A percentile compares a stretch with the other conserved stretches of the same genome.
Conservation (phyloP, 352 stramenopile genomes). For the Nothophytophthora sp. region DNA sequence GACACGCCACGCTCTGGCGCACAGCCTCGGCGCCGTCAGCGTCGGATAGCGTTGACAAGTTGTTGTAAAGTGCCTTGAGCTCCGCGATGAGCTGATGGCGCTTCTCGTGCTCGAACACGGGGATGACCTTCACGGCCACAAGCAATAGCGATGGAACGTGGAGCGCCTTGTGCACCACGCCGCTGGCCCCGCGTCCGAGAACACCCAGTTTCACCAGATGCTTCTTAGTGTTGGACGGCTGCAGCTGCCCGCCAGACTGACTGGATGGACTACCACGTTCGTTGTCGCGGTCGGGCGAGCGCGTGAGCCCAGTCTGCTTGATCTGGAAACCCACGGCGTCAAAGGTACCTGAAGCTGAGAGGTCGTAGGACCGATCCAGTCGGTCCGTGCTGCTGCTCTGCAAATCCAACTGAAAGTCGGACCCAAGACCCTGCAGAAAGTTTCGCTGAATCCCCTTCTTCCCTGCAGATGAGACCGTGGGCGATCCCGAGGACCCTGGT, state of each 20-base stretch:
- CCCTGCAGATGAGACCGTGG: slow-evolving; percentile 39
- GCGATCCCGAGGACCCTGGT: slow-evolving; percentile 35
- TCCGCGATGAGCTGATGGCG: slow-evolving; percentile 87
- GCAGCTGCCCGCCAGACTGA: slow-evolving; percentile 22
- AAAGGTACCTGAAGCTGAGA: slow-evolving; percentile 82
- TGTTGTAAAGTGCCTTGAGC: slow-evolving; percentile 87
- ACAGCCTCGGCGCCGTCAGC: slow-evolving; percentile 27
- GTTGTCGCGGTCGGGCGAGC: slow-evolving; percentile 48
- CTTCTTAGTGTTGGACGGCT: slow-evolving; percentile 72
- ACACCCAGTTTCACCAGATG: slow-evolving; percentile 84
- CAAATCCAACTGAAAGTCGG: slow-evolving; percentile 75
- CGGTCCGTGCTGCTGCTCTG: slow-evolving; percentile 51
- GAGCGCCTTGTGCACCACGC: slow-evolving; percentile 89
- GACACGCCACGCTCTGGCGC: slow-evolving; percentile 57
- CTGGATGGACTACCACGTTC: slow-evolving; percentile 8
- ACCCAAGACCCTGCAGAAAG: slow-evolving; percentile 64
- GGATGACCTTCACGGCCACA: slow-evolving; percentile 91
- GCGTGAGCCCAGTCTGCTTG: slow-evolving; percentile 79
- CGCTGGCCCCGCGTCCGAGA: slow-evolving; percentile 81
- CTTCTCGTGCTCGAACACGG: slow-evolving; percentile 90
- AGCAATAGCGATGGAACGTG: slow-evolving; percentile 89
- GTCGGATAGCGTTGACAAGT: slow-evolving; percentile 74
- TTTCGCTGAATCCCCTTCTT: slow-evolving; percentile 76
- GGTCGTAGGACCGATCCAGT: slow-evolving; percentile 79
- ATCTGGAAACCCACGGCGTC: slow-evolving; percentile 84